phyloP scores from a whole-genome alignment of 2,329 filamentous ascomycete genomes.

The Fusarium sp. region DNA sequence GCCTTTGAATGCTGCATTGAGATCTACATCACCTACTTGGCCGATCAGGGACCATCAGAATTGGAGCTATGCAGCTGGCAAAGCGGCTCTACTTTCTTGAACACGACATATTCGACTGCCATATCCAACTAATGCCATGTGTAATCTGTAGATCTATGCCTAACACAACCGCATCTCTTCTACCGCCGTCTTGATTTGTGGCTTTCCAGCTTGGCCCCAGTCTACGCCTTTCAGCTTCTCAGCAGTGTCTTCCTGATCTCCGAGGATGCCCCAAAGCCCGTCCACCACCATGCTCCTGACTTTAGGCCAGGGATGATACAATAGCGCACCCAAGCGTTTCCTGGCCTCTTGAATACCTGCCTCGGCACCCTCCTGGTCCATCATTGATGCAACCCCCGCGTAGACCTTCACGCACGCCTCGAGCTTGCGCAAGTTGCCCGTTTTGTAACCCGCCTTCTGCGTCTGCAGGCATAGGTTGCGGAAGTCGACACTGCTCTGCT shows the following conservation, averaged over 20 bases:
- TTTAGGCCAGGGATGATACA: constrained; percentile 84
- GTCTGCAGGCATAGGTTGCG: constrained; percentile 72
- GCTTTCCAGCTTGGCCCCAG: constrained; percentile 65
- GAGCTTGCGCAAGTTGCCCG: constrained; percentile 81
- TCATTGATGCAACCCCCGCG: constrained; percentile 66
- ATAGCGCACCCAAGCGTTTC: constrained; percentile 75
- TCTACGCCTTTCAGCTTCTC: constrained; percentile 61
- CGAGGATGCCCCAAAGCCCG: constrained; percentile 63
- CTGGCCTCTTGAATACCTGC: constrained; percentile 61
- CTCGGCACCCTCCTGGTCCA: constrained; percentile 24
- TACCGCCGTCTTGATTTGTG: constrained; percentile 54
- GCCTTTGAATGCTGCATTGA: not conserved
- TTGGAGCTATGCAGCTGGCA: constrained; percentile 16
- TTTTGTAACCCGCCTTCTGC: constrained; percentile 84
- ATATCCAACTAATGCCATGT: constrained; percentile 12
- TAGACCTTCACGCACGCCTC: constrained; percentile 84
- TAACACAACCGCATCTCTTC: constrained; percentile 53
- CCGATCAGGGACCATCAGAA: constrained; percentile 39
- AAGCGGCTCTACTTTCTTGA: constrained; percentile 9
- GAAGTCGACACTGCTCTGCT: constrained; percentile 53
- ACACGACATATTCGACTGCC: constrained; percentile 14
- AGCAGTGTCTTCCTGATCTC: constrained; percentile 42
- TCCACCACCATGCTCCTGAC: constrained; percentile 70
- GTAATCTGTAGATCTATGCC: constrained; percentile 33
- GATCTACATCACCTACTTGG: not conserved